A percentile compares a stretch with the other conserved stretches of the same genome.
phyloP scores from a whole-genome alignment of 2,329 filamentous ascomycete species.

The Exophiala calicioides region DNA sequence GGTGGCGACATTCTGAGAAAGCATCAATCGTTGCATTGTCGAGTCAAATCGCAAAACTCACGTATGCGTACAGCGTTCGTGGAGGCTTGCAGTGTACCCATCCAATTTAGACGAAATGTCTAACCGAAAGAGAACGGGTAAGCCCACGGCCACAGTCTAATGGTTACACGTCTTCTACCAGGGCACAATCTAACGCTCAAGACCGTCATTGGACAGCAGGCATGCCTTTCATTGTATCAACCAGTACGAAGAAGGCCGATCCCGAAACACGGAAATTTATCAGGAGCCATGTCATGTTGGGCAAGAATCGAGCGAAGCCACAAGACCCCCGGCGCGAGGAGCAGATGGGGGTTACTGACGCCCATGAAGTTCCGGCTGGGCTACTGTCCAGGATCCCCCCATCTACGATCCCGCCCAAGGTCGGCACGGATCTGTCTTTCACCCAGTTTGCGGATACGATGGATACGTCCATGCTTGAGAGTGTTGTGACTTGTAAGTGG shows the following conservation, averaged over 20 bases:
- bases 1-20: too few relatives aligned
- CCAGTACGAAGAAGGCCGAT: constrained; percentile 13
- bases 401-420: not conserved
- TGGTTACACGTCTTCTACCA: too few relatives aligned
- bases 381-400: not conserved
- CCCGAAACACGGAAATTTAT: constrained; percentile 16
- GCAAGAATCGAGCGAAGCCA: constrained; percentile 18
- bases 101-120: too few relatives aligned
- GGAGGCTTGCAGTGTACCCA: too few relatives aligned
- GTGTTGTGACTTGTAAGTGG: too few relatives aligned
- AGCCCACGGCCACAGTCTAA: too few relatives aligned
- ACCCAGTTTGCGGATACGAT: constrained; percentile 34
- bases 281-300: constrained; percentile 22
- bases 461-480: constrained; percentile 30
- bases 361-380: not conserved
- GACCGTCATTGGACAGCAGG: too few relatives aligned
- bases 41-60: too few relatives aligned
- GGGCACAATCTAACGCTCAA: too few relatives aligned
- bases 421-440: constrained; percentile 31
- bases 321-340: not conserved
- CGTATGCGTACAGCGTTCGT: too few relatives aligned
- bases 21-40: too few relatives aligned
- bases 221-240: constrained; percentile 21
- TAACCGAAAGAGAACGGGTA: too few relatives aligned
- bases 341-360: constrained; percentile 4